phyloP scores from a whole-genome alignment of 1,284 basidiomycete species.

The Cutaneotrichosporon sp. region DNA sequence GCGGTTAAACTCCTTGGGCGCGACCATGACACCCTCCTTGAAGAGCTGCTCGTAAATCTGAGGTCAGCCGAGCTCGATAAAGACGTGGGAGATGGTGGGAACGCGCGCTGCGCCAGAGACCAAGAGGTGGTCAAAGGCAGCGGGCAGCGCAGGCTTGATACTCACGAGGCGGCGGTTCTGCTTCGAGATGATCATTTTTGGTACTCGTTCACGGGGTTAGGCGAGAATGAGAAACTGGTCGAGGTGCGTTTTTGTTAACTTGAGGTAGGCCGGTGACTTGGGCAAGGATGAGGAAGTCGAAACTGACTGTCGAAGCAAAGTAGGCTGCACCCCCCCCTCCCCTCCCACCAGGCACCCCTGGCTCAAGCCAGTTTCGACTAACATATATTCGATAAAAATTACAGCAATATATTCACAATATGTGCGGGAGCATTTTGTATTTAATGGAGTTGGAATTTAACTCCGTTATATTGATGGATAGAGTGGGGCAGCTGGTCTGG shows the following conservation, averaged over 20 bases:
- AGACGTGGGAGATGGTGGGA: neutral
- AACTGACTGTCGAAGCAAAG: neutral
- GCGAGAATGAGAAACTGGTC: slow-evolving; percentile 23
- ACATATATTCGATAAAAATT: neutral
- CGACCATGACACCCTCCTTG: slow-evolving; percentile 99
- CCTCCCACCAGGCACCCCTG: neutral
- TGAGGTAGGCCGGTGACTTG: slow-evolving; percentile 36
- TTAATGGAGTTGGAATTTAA: neutral
- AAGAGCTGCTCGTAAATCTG: slow-evolving; percentile 95
- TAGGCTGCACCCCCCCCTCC: neutral
- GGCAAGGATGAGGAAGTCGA: slow-evolving; percentile 17
- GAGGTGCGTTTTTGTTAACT: slow-evolving; percentile 23
- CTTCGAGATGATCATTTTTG: slow-evolving; percentile 51
- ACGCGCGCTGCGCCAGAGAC: no score
- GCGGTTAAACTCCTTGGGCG: slow-evolving; percentile 98
- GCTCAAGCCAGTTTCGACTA: neutral
- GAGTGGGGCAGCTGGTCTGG: no score
- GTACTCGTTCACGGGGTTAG: slow-evolving; percentile 15
- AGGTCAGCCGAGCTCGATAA: slow-evolving; percentile 13
- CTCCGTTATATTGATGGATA: neutral
- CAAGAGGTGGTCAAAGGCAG: neutral
- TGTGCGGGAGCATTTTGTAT: neutral
- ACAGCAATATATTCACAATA: neutral
- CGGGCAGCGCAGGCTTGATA: slow-evolving; percentile 12
- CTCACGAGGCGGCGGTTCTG: slow-evolving; percentile 50